Base-by-base conservation (phyloP, 768 basidiomycete species). In the Leccinellum luteum region DNA sequence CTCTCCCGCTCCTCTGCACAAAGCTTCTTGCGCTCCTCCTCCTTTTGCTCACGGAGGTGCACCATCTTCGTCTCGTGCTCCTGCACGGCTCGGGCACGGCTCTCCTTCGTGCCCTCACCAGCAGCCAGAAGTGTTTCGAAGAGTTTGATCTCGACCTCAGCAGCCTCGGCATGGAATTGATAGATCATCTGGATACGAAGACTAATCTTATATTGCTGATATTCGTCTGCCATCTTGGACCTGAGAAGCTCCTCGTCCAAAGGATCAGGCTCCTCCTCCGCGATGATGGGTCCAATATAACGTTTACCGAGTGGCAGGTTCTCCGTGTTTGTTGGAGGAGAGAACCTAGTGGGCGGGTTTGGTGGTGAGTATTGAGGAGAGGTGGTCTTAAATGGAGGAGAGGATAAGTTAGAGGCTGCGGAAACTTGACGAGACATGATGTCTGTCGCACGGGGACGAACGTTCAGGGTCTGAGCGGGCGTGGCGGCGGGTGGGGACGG, bases 151-250 rank as follows among this genome's bases (percentile, higher is more conserved):
- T 72, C 71, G 58, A 70, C 56, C 14, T 66, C 55, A 7, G 70
- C 68, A 2, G 71, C 71, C 56, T 67, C 65, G 3, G 59, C 62
- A 25, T 72, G 71, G 58, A 72, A 72, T 10, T 72, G 57, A 54
- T 72, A 64, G 28, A 72, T 72, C 71, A 72, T 72, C 59, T 72
- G 70, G 6, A 73, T 72, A 6, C 72, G 72, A 17, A 72, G 65
- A 34, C 66, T 55, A 38, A 70, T 51, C 58, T 73, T 72, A 38
- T 63, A 72, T 44, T 66, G 63, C 2, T 70, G 72, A 32, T 68
- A 73, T 2, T 72, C 70, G 27, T 61, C 64, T 12, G 71, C 69
- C 71, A 73, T 71, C 57, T 68, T 73, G 48, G 67, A 73, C 59
- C 58, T 71, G 38, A 73, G 60, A 48, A 69, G 58, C 2, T 60